Percentiles rank a stretch among this genome's conserved stretches.
Evolutionary conservation across 2,329 filamentous ascomycete species (phyloP).

Genomic region (Sporothrix phasma): DNA sequence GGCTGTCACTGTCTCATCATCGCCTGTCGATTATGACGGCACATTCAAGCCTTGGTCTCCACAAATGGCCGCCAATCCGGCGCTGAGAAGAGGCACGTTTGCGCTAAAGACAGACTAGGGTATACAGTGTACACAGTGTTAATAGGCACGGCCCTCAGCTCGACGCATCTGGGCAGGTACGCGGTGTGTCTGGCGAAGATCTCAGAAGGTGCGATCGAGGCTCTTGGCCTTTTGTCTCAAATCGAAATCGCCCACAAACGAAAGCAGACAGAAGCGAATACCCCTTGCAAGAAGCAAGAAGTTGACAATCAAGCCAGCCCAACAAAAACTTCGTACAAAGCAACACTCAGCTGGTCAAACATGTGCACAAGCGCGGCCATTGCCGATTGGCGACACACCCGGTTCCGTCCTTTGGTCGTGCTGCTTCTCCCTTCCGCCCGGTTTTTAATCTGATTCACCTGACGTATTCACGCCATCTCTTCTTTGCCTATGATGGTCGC

Average conservation of each 20-base stretch:
- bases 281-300: neutral
- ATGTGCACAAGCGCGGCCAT: neutral
- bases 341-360: neutral
- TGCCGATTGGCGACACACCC: neutral
- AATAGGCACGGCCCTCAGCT: neutral
- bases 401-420: neutral
- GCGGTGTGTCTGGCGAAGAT: neutral
- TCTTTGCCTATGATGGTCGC: neutral
- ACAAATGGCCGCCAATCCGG: slow-evolving; percentile 9
- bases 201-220: neutral
- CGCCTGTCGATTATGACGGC: neutral
- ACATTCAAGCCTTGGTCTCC: neutral
- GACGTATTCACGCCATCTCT: neutral
- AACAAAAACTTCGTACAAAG: neutral
- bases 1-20: neutral
- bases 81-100: slow-evolving; percentile 6
- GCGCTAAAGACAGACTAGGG: neutral
- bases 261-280: neutral
- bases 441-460: neutral
- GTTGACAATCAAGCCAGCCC: neutral
- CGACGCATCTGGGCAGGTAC: slow-evolving; percentile 1
- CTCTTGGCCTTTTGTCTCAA: neutral
- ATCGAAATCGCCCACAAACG: neutral
- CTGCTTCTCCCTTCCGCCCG: neutral
- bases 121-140: neutral